Evolutionary conservation across 768 basidiomycete species (phyloP), one percentile per base, ranked within the genome.

Genomic region (Leccinum rimulosum): DNA sequence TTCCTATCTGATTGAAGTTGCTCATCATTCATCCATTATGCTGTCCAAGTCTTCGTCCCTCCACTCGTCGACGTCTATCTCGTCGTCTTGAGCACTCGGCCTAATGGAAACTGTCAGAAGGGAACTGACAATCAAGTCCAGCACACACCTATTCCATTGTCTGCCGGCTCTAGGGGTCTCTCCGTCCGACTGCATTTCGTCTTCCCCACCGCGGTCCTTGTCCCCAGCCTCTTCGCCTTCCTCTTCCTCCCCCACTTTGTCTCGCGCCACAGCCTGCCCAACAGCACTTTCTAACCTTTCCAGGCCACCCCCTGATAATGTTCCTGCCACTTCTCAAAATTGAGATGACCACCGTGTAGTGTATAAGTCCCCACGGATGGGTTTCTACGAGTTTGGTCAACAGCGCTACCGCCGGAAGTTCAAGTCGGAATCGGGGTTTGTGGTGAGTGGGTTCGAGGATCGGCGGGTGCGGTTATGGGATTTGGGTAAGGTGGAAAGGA

Each of bases 391-490:
- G 77, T 66, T 85, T 84, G 49, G 83, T 82, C 22, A 98, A 74
- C 30, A 98, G 76, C 19, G 84, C 80, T 49, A 90, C 87, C 19
- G 95, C 89, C 53, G 83, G 27, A 27, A 66, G 70, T 12, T 72
- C 77, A n/a, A 72, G 74, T n/a, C 75, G 80, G 22, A 74, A 77
- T 31, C 78, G 82, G 36, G 91, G 0, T 98, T 87, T 70, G 79
- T 96, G 72, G 74, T 98, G 28, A 93, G 84, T 25, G 96, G 93
- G 1, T 96, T 94, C 0, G 92, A 95, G 65, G 97, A 99, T 73
- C 82, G 88, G 52, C 88, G 86, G 64, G 80, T 99, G 43, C 81
- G 93, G 27, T 78, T 93, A 61, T 98, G 94, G 94, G 95, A 98
- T 72, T 70, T 97, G 58, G 83, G 78, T 7, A 84, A 81, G 64